A percentile compares a stretch with the other conserved stretches of the same genome.
Evolutionary conservation across 169 alveolate genomes (phyloP).

Genomic region (Cryptosporidium canis): DNA sequence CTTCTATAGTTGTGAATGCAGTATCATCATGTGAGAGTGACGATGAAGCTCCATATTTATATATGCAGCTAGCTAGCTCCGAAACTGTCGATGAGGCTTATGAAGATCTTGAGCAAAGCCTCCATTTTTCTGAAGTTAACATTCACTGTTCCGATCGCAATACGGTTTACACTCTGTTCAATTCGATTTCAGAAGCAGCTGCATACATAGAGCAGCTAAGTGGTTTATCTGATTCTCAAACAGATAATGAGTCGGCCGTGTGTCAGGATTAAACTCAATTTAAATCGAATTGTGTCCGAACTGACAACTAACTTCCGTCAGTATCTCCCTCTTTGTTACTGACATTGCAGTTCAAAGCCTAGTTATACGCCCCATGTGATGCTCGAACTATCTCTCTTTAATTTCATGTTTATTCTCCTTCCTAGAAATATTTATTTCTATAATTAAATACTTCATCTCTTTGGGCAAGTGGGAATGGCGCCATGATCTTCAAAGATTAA

Average conservation of each 20-base stretch:
- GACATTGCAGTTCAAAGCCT: no score
- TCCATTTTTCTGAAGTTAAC: slow-evolving; percentile 12
- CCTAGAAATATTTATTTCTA: neutral
- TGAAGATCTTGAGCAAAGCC: neutral
- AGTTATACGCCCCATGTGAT: no score
- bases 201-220: slow-evolving; percentile 42
- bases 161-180: slow-evolving; percentile 4
- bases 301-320: neutral
- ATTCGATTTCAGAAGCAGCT: slow-evolving; percentile 33
- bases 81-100: neutral
- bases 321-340: neutral
- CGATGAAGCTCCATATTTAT: neutral
- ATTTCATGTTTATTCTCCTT: neutral
- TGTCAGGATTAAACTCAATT: neutral
- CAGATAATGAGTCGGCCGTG: neutral
- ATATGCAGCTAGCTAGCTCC: slow-evolving; percentile 1
- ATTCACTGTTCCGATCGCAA: neutral
- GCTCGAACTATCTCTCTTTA: no score
- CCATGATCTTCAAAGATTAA: slow-evolving; percentile 24
- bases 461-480: neutral
- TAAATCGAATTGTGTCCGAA: neutral
- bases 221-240: neutral
- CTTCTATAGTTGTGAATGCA: slow-evolving; percentile 49
- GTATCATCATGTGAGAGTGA: neutral
- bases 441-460: neutral